phyloP scores from a whole-genome alignment of 169 alveolate genomes.

The Plasmodium berghei region DNA sequence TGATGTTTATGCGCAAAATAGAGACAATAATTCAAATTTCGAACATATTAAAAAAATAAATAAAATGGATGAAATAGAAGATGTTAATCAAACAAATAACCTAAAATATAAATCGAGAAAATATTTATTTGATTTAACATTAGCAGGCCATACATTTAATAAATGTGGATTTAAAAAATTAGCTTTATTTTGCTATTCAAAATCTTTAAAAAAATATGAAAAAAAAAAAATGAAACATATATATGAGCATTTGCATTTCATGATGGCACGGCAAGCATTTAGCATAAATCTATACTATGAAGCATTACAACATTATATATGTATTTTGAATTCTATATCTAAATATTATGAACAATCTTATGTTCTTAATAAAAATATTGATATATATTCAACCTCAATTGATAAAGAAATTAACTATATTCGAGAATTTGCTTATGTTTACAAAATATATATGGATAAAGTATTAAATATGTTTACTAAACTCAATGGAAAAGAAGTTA shows the following conservation, averaged over 20 bases:
- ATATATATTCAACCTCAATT: slow-evolving; percentile 23
- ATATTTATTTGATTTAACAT: slow-evolving; percentile 76
- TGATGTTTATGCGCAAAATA: too few relatives aligned
- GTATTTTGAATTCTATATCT: slow-evolving; percentile 72
- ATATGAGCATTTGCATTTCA: slow-evolving; percentile 79
- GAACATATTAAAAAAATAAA: too few relatives aligned
- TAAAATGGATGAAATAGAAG: too few relatives aligned
- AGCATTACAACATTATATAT: slow-evolving; percentile 70
- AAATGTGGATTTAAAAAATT: slow-evolving; percentile 80
- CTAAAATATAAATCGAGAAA: slow-evolving; percentile 45
- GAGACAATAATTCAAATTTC: too few relatives aligned
- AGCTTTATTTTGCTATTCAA: slow-evolving; percentile 80
- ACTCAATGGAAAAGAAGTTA: neutral
- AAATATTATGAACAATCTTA: slow-evolving; percentile 55
- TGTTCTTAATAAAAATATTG: slow-evolving; percentile 27
- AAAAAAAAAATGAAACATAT: slow-evolving; percentile 76
- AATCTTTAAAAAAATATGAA: slow-evolving; percentile 68
- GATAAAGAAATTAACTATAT: slow-evolving; percentile 58
- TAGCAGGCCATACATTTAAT: slow-evolving; percentile 82
- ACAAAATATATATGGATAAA: slow-evolving; percentile 58
- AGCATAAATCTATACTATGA: slow-evolving; percentile 71
- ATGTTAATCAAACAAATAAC: too few relatives aligned
- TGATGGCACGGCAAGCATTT: slow-evolving; percentile 82
- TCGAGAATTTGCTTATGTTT: slow-evolving; percentile 68
- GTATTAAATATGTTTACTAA: slow-evolving; percentile 14